A percentile compares a stretch with the other conserved stretches of the same genome.
Evolutionary conservation across 176 grass and related monocot species (phyloP).

Genomic region (Leersia perrieri): DNA sequence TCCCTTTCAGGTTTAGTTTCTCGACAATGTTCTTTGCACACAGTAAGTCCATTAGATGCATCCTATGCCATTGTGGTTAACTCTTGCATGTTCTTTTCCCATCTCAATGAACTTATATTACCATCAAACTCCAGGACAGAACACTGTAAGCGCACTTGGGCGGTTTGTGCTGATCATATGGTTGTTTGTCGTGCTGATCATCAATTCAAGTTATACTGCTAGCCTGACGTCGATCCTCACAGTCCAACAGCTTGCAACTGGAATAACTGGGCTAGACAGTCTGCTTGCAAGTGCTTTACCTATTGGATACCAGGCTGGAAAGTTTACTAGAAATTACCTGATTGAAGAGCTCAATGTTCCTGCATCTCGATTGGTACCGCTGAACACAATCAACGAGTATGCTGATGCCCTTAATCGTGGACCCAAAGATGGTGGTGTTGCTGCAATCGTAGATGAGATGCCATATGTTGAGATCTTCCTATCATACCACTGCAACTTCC

Average conservation of each 20-base stretch:
- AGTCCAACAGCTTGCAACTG: slow-evolving; percentile 70
- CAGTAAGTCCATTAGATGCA: slow-evolving; percentile 58
- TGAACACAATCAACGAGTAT: slow-evolving; percentile 69
- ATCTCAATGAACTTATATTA: slow-evolving; percentile 19
- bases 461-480: slow-evolving; percentile 76
- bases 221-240: slow-evolving; percentile 91
- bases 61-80: slow-evolving; percentile 19
- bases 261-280: slow-evolving; percentile 72
- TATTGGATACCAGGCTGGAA: slow-evolving; percentile 73
- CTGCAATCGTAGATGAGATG: slow-evolving; percentile 80
- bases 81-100: slow-evolving; percentile 3
- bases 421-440: slow-evolving; percentile 64
- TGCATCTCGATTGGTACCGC: slow-evolving; percentile 54
- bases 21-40: slow-evolving; percentile 93
- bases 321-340: slow-evolving; percentile 81
- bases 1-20: slow-evolving; percentile 84
- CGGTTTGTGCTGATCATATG: slow-evolving; percentile 81
- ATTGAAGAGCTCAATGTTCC: slow-evolving; percentile 61
- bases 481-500: slow-evolving; percentile 72
- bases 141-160: slow-evolving; percentile 58
- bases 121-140: slow-evolving; percentile 51
- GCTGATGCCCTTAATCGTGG: slow-evolving; percentile 67
- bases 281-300: slow-evolving; percentile 59
- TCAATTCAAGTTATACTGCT: slow-evolving; percentile 93
- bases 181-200: slow-evolving; percentile 85